Percentiles rank a stretch among this genome's conserved stretches.
Conservation (phyloP, 345 rosid species). For the Lepidium africanum region DNA sequence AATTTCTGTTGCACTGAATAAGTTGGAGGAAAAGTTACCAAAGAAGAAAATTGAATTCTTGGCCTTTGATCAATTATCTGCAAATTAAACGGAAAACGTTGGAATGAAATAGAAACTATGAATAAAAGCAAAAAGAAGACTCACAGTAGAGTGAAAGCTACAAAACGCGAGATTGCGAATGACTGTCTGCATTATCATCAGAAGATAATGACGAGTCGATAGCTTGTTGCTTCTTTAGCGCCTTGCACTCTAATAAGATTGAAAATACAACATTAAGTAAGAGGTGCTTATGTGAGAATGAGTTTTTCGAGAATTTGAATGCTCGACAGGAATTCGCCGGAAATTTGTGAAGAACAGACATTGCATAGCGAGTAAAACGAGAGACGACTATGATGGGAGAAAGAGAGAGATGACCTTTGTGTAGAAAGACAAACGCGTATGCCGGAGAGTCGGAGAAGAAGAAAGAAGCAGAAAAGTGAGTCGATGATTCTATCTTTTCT, state of each 20-base stretch:
- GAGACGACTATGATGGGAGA: too few relatives aligned
- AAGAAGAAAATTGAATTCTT: conserved; percentile 21
- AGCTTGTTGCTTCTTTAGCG: not conserved
- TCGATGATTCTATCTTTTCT: not conserved
- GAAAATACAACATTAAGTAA: not conserved
- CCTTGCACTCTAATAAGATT: not conserved
- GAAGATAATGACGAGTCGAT: not conserved
- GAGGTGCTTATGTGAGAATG: not conserved
- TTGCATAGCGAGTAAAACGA: not conserved
- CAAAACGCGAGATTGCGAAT: conserved; percentile 13
- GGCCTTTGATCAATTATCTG: conserved; percentile 38
- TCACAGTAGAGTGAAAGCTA: conserved; percentile 16
- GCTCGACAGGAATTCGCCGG: not conserved
- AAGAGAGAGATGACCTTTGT: not conserved
- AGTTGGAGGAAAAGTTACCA: conserved; percentile 25
- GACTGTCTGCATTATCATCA: conserved; percentile 20
- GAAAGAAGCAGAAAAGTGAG: not conserved
- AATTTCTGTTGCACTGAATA: not conserved
- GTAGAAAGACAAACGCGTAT: not conserved
- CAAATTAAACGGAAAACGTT: not conserved
- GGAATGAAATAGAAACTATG: not conserved
- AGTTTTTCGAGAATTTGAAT: not conserved
- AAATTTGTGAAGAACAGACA: not conserved
- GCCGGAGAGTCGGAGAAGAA: not conserved
- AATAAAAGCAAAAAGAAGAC: not conserved